A percentile compares a stretch with the other conserved stretches of the same genome.
phyloP scores from a whole-genome alignment of 2,329 filamentous ascomycete species.

The Ascochyta pisi region DNA sequence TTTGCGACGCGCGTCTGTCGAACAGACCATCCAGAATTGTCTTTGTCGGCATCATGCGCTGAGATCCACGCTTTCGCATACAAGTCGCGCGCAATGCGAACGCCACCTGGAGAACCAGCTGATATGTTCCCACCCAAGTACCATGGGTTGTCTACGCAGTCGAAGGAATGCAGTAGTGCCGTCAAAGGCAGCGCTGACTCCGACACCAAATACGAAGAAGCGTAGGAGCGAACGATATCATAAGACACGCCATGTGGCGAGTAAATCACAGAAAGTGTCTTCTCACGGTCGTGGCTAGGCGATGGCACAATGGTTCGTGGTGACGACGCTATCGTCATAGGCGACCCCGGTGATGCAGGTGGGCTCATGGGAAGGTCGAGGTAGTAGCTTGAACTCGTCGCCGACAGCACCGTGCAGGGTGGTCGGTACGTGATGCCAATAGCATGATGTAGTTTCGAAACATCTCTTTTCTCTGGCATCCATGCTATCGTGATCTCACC shows the following conservation, averaged over 20 bases:
- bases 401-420: constrained; percentile 53
- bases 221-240: constrained; percentile 62
- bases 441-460: constrained; percentile 68
- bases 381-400: constrained; percentile 39
- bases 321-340: constrained; percentile 42
- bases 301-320: constrained; percentile 44
- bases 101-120: constrained; percentile 63
- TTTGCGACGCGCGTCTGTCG: constrained; percentile 57
- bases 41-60: constrained; percentile 67
- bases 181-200: constrained; percentile 68
- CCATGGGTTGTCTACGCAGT: constrained; percentile 65
- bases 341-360: constrained; percentile 42
- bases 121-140: constrained; percentile 67
- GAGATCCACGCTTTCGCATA: constrained; percentile 66
- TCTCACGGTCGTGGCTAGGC: constrained; percentile 45
- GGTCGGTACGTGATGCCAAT: constrained; percentile 76
- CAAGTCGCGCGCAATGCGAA: constrained; percentile 62
- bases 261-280: constrained; percentile 67
- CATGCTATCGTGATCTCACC: constrained; percentile 77
- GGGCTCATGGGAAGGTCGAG: constrained; percentile 49
- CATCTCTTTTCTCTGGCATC: constrained; percentile 66
- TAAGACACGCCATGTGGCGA: constrained; percentile 69
- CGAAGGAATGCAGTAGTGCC: constrained; percentile 69
- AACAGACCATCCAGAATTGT: constrained; percentile 60
- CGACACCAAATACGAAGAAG: constrained; percentile 62